Percentiles rank a stretch among this genome's conserved stretches.
Conservation (phyloP, 2,329 filamentous ascomycete species). For the Alternaria atra region DNA sequence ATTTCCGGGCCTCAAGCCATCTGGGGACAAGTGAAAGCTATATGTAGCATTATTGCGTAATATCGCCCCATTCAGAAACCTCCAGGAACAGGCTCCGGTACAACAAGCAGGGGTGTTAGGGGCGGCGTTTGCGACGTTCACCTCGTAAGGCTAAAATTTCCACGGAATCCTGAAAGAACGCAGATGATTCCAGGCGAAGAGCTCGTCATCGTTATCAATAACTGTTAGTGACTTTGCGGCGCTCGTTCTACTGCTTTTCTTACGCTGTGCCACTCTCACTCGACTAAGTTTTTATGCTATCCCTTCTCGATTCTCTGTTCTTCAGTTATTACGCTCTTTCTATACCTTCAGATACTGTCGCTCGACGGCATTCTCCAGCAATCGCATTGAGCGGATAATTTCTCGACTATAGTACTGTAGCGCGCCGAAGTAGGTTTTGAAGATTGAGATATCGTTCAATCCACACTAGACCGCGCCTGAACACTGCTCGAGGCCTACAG, state of each 20-base stretch:
- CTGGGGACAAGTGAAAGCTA: not conserved
- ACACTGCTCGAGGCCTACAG: too few species aligned
- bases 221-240: not conserved
- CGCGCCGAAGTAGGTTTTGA: too few species aligned
- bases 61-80: slow-evolving; percentile 2
- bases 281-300: not conserved
- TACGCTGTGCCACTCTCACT: not conserved
- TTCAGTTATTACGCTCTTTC: not conserved
- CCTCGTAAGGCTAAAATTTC: not conserved
- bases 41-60: not conserved
- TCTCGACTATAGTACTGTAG: not conserved
- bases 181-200: not conserved
- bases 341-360: not conserved
- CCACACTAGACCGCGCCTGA: too few species aligned
- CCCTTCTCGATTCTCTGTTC: not conserved
- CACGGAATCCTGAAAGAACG: not conserved
- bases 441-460: too few species aligned
- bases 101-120: not conserved
- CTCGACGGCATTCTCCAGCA: not conserved
- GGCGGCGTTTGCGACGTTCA: not conserved
- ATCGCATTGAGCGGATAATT: not conserved
- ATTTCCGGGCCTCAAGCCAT: not conserved
- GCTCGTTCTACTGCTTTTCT: not conserved
- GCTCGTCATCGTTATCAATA: not conserved
- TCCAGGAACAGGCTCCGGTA: not conserved